Conservation (phyloP, 495 filamentous ascomycete species). For the Penicillium cosmopolitanum region DNA sequence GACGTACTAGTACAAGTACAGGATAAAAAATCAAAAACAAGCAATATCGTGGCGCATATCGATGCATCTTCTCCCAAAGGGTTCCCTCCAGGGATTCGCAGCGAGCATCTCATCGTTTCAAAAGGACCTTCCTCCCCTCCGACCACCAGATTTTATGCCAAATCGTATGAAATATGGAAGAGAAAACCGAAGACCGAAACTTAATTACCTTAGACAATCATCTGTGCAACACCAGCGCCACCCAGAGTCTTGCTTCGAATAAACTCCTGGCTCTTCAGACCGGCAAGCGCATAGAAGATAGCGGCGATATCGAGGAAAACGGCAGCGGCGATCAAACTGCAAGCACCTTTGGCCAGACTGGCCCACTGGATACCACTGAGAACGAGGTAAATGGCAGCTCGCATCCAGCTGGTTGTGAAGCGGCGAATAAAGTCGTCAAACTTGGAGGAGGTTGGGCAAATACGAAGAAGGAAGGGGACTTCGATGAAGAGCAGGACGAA, state of each 20-base stretch:
- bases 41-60: slow-evolving; percentile 33
- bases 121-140: slow-evolving; percentile 6
- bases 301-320: slow-evolving; percentile 77
- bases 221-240: slow-evolving; percentile 92
- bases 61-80: slow-evolving; percentile 24
- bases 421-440: slow-evolving; percentile 92
- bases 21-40: slow-evolving; percentile 17
- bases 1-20: slow-evolving; percentile 39
- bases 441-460: slow-evolving; percentile 89
- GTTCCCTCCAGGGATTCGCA: slow-evolving; percentile 20
- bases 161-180: neutral
- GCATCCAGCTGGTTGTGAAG: slow-evolving; percentile 96
- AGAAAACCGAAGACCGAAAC: slow-evolving; percentile 9
- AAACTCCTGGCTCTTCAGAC: slow-evolving; percentile 89
- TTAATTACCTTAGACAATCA: slow-evolving; percentile 76
- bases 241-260: slow-evolving; percentile 96
- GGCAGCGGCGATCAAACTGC: slow-evolving; percentile 83
- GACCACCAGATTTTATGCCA: slow-evolving; percentile 7
- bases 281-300: slow-evolving; percentile 82
- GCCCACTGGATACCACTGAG: slow-evolving; percentile 86
- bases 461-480: slow-evolving; percentile 92
- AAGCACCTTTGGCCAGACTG: slow-evolving; percentile 61
- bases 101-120: slow-evolving; percentile 31
- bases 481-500: slow-evolving; percentile 96
- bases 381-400: slow-evolving; percentile 82